Conservation (phyloP, 2,329 filamentous ascomycete species). For the Aspergillus proliferans region DNA sequence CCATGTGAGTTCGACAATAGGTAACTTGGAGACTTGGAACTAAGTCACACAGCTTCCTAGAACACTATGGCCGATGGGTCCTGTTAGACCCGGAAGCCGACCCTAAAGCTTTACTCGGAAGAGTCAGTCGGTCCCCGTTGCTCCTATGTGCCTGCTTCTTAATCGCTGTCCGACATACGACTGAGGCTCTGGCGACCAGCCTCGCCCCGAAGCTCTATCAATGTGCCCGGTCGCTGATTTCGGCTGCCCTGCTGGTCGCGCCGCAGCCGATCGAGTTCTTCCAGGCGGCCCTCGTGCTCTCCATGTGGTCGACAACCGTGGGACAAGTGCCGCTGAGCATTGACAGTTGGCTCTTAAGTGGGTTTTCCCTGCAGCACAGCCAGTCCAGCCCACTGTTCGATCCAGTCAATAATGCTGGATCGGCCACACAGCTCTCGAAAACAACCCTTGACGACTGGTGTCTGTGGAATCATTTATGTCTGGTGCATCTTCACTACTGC, state of each 20-base stretch:
- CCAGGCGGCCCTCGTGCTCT: constrained; percentile 38
- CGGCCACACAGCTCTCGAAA: constrained; percentile 8
- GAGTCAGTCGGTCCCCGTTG: constrained; percentile 32
- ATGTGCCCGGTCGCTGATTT: constrained; percentile 21
- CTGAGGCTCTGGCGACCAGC: constrained; percentile 30
- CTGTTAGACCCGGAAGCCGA: constrained; percentile 26
- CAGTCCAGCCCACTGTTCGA: constrained; percentile 33
- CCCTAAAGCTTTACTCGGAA: constrained; percentile 22
- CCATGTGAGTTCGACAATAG: background rate
- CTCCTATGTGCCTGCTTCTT: constrained; percentile 36
- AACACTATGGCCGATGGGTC: constrained; percentile 41
- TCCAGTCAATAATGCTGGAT: constrained; percentile 5
- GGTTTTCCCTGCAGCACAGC: constrained; percentile 40
- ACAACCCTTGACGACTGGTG: constrained; percentile 26
- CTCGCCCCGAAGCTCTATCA: constrained; percentile 36
- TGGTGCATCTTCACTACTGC: constrained; percentile 43
- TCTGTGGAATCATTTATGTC: constrained; percentile 42
- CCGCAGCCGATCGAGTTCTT: constrained; percentile 41
- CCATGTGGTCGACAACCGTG: constrained; percentile 43
- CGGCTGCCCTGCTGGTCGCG: constrained; percentile 26
- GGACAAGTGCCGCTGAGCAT: constrained; percentile 40
- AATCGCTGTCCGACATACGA: constrained; percentile 39
- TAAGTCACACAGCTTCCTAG: constrained; percentile 25
- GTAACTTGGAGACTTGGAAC: no score
- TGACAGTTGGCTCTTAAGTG: constrained; percentile 42